Base-by-base conservation (phyloP, 2,329 filamentous ascomycete species). In the Colletotrichum australisinense region DNA sequence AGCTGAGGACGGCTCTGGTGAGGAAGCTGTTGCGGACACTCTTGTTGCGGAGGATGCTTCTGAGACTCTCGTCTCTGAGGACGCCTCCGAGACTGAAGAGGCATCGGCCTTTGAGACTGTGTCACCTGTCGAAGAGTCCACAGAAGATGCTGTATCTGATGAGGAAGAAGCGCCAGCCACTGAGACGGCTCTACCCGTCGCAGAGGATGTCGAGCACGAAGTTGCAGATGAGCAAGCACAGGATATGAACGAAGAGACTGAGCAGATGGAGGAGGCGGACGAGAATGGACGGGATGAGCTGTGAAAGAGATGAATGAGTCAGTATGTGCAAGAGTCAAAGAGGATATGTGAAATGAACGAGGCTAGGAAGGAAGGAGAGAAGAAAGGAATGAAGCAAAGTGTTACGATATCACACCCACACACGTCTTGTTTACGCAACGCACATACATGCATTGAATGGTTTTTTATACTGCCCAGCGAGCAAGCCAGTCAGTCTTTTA, bases 391-490 rank as follows among this genome's bases (percentile, higher is more conserved):
- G 42, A 49, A 49, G 8, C 8, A 49, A 49, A 49, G 42, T 35
- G 32, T 59, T 19, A 64, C 9, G 67, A 52, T 26, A 58, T 38
- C 52, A 58, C 32, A 52, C 42, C 42, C 19, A 22, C 32, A 38
- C 42, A 49, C 26, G n/a, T 57, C 59, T 30, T 55, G 49, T 26
- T 63, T 55, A 28, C 46, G 67, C 19, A 11, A 28, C 38, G 52
- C 38, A 59, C 65, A n/a, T 16, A 46, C 65, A 49, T 49, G 42
- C 42, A 49, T 64, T 63, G 14, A 59, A 57, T 32, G 19, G 42
- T 35, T 22, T 0, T 49, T 49, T 19, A 22, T 3, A 24, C 14
- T 24, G 1, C 11, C 11, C 0, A 55, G 42, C 19, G 16, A 65
- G 35, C 59, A 3, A 69, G 52, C 60, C 19, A 58, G 62, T 7